Conservation (phyloP, 2,329 filamentous ascomycete species). For the Purpureocillium takamizusanense region DNA sequence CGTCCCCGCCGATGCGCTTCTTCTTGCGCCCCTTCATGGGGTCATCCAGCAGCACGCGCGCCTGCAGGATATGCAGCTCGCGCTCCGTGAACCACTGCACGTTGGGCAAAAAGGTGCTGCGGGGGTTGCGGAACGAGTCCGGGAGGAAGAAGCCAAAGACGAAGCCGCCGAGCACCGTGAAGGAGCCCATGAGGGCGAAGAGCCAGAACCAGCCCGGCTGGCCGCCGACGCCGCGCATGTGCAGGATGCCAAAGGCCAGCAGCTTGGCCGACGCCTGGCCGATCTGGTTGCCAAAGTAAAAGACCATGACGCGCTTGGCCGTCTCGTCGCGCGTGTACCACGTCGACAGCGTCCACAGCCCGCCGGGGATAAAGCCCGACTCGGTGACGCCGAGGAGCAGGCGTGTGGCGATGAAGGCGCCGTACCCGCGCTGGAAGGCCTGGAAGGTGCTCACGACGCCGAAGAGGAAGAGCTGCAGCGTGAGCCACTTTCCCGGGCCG, state of each 20-base stretch:
- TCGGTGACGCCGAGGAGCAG: conserved; percentile 44
- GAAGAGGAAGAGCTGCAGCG: conserved; percentile 42
- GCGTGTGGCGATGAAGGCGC: conserved; percentile 37
- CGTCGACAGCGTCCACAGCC: conserved; percentile 39
- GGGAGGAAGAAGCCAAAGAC: conserved; percentile 33
- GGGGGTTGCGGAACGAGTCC: conserved; percentile 33
- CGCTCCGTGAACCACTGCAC: conserved; percentile 25
- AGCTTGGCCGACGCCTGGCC: conserved; percentile 29
- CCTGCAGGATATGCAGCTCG: conserved; percentile 31
- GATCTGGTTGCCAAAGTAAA: conserved; percentile 47
- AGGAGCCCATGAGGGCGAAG: conserved; percentile 41
- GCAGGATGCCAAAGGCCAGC: conserved; percentile 36
- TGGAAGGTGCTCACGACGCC: conserved; percentile 46
- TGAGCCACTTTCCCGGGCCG: conserved; percentile 41
- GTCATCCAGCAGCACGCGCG: conserved; percentile 31
- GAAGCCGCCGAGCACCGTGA: conserved; percentile 36
- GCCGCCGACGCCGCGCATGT: conserved; percentile 36
- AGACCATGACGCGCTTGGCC: conserved; percentile 41
- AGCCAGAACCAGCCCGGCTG: conserved; percentile 49
- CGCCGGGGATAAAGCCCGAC: conserved; percentile 45
- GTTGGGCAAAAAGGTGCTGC: conserved; percentile 28
- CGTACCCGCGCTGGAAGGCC: conserved; percentile 37
- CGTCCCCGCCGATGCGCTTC: conserved; percentile 31
- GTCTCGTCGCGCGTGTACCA: conserved; percentile 47
- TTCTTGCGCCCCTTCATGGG: conserved; percentile 39